phyloP scores from a whole-genome alignment of 768 basidiomycete species.

The Baorangia bicolor region DNA sequence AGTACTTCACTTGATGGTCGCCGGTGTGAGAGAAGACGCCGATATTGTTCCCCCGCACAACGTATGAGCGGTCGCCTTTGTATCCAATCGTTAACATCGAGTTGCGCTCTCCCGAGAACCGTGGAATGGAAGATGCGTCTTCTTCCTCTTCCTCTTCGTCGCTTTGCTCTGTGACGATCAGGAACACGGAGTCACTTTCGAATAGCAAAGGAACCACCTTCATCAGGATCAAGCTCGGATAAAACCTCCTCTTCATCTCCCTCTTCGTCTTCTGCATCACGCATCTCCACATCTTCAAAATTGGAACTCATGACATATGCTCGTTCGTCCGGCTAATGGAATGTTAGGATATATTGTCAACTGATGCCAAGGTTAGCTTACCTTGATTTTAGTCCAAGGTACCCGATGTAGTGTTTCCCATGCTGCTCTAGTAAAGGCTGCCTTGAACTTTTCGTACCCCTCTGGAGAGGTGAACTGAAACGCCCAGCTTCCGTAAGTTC shows the following conservation, averaged over 20 bases:
- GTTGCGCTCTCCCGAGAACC: conserved; percentile 65
- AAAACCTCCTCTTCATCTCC: conserved; percentile 78
- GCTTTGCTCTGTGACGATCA: conserved; percentile 44
- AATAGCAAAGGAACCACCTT: conserved; percentile 42
- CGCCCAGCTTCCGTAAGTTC: conserved; percentile 74
- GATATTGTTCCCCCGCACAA: conserved; percentile 88
- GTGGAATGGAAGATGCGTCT: conserved; percentile 37
- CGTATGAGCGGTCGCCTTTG: conserved; percentile 92
- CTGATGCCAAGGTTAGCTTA: conserved; percentile 26
- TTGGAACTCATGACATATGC: conserved; percentile 75
- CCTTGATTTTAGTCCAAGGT: conserved; percentile 82
- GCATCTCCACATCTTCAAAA: conserved; percentile 88
- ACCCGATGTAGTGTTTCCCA: conserved; percentile 81
- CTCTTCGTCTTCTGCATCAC: conserved; percentile 68
- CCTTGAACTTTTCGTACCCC: conserved; percentile 58
- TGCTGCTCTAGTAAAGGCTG: conserved; percentile 61
- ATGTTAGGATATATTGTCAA: not conserved
- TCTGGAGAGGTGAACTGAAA: conserved; percentile 63
- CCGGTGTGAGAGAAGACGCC: conserved; percentile 82
- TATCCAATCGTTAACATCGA: conserved; percentile 92
- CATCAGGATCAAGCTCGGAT: conserved; percentile 62
- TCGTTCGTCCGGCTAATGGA: conserved; percentile 73
- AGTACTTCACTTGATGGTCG: conserved; percentile 75
- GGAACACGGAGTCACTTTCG: not conserved
- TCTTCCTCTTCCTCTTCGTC: conserved; percentile 40